Conservation (phyloP, 2,329 filamentous ascomycete genomes). For the Pezicula neosporulosa region DNA sequence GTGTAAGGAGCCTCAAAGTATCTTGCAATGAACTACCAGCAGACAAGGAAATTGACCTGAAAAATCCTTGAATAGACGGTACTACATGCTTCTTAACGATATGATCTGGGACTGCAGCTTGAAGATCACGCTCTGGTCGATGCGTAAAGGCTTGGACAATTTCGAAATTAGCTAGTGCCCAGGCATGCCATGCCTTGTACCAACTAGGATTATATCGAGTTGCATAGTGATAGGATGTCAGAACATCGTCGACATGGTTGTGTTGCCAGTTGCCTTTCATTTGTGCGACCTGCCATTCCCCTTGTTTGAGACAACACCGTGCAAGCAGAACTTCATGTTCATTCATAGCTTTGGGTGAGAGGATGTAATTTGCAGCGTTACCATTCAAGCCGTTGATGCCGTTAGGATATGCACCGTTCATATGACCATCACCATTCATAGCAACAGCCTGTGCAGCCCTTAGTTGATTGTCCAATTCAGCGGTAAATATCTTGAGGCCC, state of each 20-base stretch:
- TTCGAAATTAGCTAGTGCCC: constrained; percentile 97
- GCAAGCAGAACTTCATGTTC: constrained; percentile 74
- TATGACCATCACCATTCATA: constrained; percentile 12
- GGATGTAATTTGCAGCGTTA: constrained; percentile 12
- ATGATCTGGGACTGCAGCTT: constrained; percentile 50
- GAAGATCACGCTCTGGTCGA: constrained; percentile 17
- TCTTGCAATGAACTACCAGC: constrained; percentile 92
- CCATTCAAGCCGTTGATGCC: constrained; percentile 37
- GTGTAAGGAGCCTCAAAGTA: constrained; percentile 82
- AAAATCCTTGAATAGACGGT: constrained; percentile 92
- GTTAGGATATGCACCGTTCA: constrained; percentile 6
- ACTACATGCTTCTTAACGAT: constrained; percentile 86
- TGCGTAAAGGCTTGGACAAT: constrained; percentile 76
- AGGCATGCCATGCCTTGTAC: constrained; percentile 99
- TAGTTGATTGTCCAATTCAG: constrained; percentile 46
- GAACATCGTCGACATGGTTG: constrained; percentile 80
- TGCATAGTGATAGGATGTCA: constrained; percentile 86
- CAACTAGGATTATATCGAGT: constrained; percentile 92
- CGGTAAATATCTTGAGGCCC: constrained; percentile 57
- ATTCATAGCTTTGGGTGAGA: constrained; percentile 41
- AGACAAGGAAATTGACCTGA: constrained; percentile 92
- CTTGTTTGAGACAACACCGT: constrained; percentile 93
- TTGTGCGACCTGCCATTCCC: constrained; percentile 88
- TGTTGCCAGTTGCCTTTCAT: constrained; percentile 88
- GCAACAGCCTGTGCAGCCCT: constrained; percentile 23